Evolutionary conservation across 129 eudicot genomes (phyloP).

Genomic region (Saussurea involucrata): DNA sequence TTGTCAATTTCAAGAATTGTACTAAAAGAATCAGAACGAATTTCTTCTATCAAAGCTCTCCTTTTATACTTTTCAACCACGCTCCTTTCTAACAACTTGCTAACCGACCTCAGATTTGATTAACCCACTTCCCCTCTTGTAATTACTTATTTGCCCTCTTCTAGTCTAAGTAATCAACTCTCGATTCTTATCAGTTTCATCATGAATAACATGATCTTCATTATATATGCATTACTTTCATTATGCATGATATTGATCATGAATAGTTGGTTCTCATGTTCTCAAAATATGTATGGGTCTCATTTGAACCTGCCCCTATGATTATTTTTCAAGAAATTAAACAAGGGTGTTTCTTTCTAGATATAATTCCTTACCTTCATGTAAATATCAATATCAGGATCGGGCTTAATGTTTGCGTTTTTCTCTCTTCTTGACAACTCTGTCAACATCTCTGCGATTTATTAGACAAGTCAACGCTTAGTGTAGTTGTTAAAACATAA

Average conservation of each 20-base stretch:
- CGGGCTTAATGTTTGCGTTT: conserved; percentile 70
- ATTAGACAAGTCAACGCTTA: neutral
- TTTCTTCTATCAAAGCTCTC: no score
- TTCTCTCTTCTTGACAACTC: conserved; percentile 87
- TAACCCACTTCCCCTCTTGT: no score
- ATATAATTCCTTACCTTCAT: conserved; percentile 56
- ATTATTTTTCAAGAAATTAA: neutral
- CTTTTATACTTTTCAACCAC: no score
- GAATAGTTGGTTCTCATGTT: neutral
- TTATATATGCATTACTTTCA: no score
- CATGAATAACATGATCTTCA: no score
- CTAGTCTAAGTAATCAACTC: no score
- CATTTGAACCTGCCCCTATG: neutral
- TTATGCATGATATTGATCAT: neutral
- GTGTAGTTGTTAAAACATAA: neutral
- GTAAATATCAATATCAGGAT: conserved; percentile 70
- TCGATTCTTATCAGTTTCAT: no score
- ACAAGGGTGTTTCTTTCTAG: neutral
- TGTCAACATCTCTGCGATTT: conserved; percentile 58
- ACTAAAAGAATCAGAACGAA: no score
- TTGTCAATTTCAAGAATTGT: no score
- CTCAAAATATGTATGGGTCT: neutral
- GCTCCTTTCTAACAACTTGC: no score
- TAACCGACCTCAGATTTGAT: no score
- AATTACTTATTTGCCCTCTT: no score